Conservation (phyloP, 148 eudicot species). For the Pouteria glomerata region DNA sequence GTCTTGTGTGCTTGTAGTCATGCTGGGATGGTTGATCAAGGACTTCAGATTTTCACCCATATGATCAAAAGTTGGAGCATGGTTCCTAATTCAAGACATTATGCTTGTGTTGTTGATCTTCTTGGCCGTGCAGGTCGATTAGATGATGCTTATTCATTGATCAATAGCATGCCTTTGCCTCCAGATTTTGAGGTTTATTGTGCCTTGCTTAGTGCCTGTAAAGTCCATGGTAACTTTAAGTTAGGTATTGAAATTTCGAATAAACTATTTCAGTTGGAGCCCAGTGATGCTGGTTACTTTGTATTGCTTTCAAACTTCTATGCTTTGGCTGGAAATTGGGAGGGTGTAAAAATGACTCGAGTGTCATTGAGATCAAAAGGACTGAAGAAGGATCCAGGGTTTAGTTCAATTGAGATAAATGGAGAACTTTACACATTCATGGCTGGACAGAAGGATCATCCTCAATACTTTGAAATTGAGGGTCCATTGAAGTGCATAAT, state of each 20-base stretch:
- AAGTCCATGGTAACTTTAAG: conserved; percentile 33
- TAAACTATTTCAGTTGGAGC: conserved; percentile 28
- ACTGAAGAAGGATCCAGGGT: conserved; percentile 48
- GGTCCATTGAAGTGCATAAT: conserved; percentile 12
- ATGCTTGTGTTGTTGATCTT: conserved; percentile 50
- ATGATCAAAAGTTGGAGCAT: conserved; percentile 34
- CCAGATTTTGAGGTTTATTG: conserved; percentile 33
- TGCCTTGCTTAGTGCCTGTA: conserved; percentile 48
- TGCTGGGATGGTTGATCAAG: conserved; percentile 44
- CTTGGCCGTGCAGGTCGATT: conserved; percentile 52
- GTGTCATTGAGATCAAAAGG: conserved; percentile 22
- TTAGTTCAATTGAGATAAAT: conserved; percentile 34
- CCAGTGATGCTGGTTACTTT: conserved; percentile 41
- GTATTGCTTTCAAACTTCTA: conserved; percentile 42
- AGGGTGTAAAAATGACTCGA: conserved; percentile 22
- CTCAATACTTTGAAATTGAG: conserved; percentile 18
- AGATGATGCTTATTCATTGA: conserved; percentile 37
- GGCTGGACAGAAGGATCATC: conserved; percentile 29
- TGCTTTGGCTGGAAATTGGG: conserved; percentile 44
- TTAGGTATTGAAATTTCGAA: conserved; percentile 35
- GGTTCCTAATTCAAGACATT: conserved; percentile 41
- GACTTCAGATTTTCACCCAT: conserved; percentile 31
- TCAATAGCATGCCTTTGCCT: conserved; percentile 29
- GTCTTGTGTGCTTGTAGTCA: conserved; percentile 55
- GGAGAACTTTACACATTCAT: conserved; percentile 20